Percentiles rank a stretch among this genome's conserved stretches.
phyloP scores from a whole-genome alignment of 2,329 filamentous ascomycete genomes.

The Venturia oleaginea region DNA sequence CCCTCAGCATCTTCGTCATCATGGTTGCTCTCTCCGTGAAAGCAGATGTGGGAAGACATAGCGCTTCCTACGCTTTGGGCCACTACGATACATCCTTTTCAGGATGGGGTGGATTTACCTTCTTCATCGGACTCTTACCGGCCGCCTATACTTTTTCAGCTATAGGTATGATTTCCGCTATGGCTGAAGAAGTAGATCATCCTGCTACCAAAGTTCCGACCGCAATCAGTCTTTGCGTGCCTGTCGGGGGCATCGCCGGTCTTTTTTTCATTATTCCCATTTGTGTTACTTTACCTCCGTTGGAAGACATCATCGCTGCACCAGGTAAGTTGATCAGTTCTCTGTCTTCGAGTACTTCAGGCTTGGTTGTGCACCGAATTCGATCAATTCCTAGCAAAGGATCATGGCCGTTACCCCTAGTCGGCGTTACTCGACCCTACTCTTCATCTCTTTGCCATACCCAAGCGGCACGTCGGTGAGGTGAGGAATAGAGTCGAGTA shows the following conservation, averaged over 20 bases:
- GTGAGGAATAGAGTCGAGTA: too few relatives aligned
- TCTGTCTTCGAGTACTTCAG: neutral
- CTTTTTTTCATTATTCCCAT: conserved; percentile 65
- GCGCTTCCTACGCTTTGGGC: conserved; percentile 56
- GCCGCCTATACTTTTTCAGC: conserved; percentile 55
- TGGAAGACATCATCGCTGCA: conserved; percentile 54
- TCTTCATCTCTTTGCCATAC: too few relatives aligned
- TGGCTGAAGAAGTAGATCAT: conserved; percentile 36
- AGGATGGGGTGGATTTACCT: conserved; percentile 61
- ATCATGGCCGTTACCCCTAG: too few relatives aligned
- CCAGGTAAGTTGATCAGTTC: neutral
- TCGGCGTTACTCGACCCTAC: too few relatives aligned
- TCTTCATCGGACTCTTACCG: conserved; percentile 62
- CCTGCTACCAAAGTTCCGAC: conserved; percentile 46
- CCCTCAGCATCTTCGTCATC: conserved; percentile 56
- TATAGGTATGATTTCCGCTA: conserved; percentile 53
- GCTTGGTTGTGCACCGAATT: neutral
- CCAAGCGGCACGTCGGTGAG: too few relatives aligned
- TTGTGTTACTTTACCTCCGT: conserved; percentile 63
- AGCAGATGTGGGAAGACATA: conserved; percentile 45
- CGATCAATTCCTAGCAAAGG: neutral
- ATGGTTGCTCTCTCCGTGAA: conserved; percentile 49
- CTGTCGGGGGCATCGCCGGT: conserved; percentile 58
- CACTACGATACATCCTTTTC: conserved; percentile 56
- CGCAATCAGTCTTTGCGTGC: conserved; percentile 40